Evolutionary conservation across 805 yeast species (phyloP).

Genomic region (Kurtzmaniella fragi): DNA sequence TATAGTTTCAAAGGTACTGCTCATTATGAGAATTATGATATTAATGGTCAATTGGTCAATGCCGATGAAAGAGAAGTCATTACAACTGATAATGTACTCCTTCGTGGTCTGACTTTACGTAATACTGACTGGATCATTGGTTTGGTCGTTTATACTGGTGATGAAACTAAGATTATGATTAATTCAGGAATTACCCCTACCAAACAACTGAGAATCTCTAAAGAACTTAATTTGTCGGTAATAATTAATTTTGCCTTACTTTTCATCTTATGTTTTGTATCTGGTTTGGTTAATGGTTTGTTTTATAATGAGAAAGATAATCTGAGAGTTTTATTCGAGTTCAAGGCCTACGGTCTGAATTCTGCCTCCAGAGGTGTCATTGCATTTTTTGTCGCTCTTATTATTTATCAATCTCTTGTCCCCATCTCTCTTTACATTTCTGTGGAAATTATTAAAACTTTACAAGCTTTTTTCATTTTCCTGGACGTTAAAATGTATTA

Average conservation of each 20-base stretch:
- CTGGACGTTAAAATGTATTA: slow-evolving; percentile 69
- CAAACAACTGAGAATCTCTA: slow-evolving; percentile 59
- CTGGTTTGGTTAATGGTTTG: slow-evolving; percentile 68
- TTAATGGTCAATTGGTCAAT: slow-evolving; percentile 23
- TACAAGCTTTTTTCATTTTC: slow-evolving; percentile 71
- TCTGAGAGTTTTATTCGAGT: slow-evolving; percentile 56
- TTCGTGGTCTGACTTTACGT: slow-evolving; percentile 69
- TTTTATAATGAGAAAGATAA: slow-evolving; percentile 41
- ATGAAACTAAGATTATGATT: slow-evolving; percentile 70
- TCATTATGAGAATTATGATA: slow-evolving; percentile 42
- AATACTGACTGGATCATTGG: slow-evolving; percentile 78
- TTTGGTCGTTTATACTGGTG: slow-evolving; percentile 70
- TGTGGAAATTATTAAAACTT: slow-evolving; percentile 72
- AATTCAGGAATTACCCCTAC: slow-evolving; percentile 78
- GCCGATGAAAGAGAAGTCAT: slow-evolving; percentile 50
- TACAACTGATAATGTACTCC: slow-evolving; percentile 55
- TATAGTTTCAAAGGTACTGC: slow-evolving; percentile 65
- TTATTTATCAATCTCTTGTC: slow-evolving; percentile 70
- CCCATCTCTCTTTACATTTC: slow-evolving; percentile 79
- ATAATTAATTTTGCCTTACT: slow-evolving; percentile 56
- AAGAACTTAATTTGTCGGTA: slow-evolving; percentile 64
- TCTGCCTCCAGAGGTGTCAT: slow-evolving; percentile 64
- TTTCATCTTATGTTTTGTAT: slow-evolving; percentile 60
- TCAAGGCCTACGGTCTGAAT: slow-evolving; percentile 51
- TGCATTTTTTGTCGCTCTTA: slow-evolving; percentile 66